Base-by-base conservation (phyloP, 257 asterid species). In the Salvia hispanica region DNA sequence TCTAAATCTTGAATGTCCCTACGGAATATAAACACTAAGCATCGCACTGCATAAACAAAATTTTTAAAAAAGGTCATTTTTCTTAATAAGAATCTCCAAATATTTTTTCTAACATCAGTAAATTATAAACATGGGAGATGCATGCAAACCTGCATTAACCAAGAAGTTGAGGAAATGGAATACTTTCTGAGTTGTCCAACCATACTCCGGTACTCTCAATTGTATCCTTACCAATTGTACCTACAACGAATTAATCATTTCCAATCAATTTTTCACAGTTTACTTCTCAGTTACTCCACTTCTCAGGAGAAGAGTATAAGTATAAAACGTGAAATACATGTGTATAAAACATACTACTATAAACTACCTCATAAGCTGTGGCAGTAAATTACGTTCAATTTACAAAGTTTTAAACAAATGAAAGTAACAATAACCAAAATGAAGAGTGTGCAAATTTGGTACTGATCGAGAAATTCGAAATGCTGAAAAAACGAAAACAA, bases 141-240 rank as follows among this genome's bases (percentile, higher is more conserved):
- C 88, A 47, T 13, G 77, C 89, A 70, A 66, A 92, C 98, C 97
- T 64, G 86, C 91, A 70, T 90, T 93, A 70, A 90, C 98, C 76
- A 93, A 58, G 87, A 93, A 90, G 84, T 93, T 93, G 67, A 93
- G 99, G 72, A 91, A 91, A 76, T 90, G 99, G 77, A 93, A 93
- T 69, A 93, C 99, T 86, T 93, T 93, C 75, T 93, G 99, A 3
- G 99, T 93, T 51, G 99, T 93, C 99, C 99, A 93, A 55, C 99
- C 99, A 69, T 88, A 92, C 74, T 92, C 98, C 0, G 98, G 98
- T 50, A 92, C 96, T 85, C 98, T 89, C 79, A 84, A 64, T 72
- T 92, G 98, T 78, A 92, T 92, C 62, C 98, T 92, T 72, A 85
- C 79, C 81, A 89, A 79, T 89, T 92, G 98, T 58, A 92, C 85